Percentiles rank a stretch among this genome's conserved stretches.
Evolutionary conservation across 2,329 filamentous ascomycete genomes (phyloP).

Genomic region (Calonectria montana): DNA sequence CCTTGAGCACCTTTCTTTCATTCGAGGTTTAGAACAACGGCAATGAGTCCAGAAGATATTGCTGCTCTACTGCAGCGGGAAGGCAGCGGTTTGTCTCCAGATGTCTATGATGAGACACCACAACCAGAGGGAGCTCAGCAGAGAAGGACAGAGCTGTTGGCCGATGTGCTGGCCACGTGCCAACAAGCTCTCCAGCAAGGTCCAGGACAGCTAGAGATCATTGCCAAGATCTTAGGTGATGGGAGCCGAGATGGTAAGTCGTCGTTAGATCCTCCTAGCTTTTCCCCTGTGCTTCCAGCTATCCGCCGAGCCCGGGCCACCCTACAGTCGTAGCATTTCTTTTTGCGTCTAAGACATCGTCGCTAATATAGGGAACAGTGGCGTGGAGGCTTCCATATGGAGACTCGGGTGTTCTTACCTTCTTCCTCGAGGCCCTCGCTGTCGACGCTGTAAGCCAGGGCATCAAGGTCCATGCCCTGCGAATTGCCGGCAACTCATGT

Average conservation of each 20-base stretch:
- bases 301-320: neutral
- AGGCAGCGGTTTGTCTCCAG: constrained; percentile 42
- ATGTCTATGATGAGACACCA: constrained; percentile 42
- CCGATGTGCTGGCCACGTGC: constrained; percentile 52
- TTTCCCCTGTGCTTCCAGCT: neutral
- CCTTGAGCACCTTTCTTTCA: neutral
- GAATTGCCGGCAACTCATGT: constrained; percentile 71
- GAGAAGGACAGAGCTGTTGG: constrained; percentile 47
- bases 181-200: constrained; percentile 54
- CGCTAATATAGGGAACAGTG: constrained; percentile 49
- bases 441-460: constrained; percentile 51
- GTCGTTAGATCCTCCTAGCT: neutral
- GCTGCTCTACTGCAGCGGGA: constrained; percentile 49
- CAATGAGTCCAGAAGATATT: constrained; percentile 52
- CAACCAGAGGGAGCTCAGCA: constrained; percentile 37
- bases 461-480: constrained; percentile 66
- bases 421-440: constrained; percentile 63
- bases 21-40: constrained; percentile 18
- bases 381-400: constrained; percentile 68
- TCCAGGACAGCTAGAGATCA: constrained; percentile 55
- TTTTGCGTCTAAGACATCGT: neutral
- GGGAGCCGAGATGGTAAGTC: constrained; percentile 66
- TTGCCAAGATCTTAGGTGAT: constrained; percentile 65
- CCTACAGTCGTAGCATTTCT: neutral
- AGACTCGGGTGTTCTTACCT: constrained; percentile 67